Evolutionary conservation across 2,329 filamentous ascomycete genomes (phyloP), one percentile per base, ranked within the genome.

Genomic region (Boeremia lycopersici): DNA sequence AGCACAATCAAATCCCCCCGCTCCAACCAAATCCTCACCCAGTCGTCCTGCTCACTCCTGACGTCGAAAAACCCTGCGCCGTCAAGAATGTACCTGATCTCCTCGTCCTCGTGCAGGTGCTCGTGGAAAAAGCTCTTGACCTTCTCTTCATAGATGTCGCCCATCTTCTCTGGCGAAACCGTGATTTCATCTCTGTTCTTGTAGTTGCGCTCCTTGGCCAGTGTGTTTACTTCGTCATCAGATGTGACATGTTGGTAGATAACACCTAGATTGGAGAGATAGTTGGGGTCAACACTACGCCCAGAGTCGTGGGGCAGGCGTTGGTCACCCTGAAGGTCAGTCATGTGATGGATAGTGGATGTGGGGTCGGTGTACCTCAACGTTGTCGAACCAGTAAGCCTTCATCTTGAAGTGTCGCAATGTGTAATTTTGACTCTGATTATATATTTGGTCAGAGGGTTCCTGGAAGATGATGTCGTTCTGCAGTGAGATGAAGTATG

Each of bases 21-120:
- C 75, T 89, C 89, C 53, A 99, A 79, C 68, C 82, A 79, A 58
- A 99, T 92, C 55, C 95, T 82, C 54, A 99, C 86, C 95, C 95
- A 99, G 62, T 89, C 86, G 70, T 98, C 93, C 17, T 84, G 85
- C 74, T 89, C 81, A 69, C 86, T 88, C 43, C 95, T 82, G 3
- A 99, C 93, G 76, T 99, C 95, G 73, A 99, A 99, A 76, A 89
- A 99, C 0, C 95, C 95, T 50, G 85, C 84, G 0, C 95, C 95
- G 57, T 89, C 93, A 29, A 91, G 82, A 63, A 99, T 93, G 71
- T 97, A 99, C 42, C 95, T 83, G 63, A 99, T 99, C 82, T 99
- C 95, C 79, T 99, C 95, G 66, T 99, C 95, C 79, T 99, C 95
- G 74, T 99, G 95, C 68, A 99, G 76, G 75, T 99, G 95, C 82